These are phyloP conservation scores for Nematocida sp. DNA, from an alignment of 371 early-diverging fungal species.

Conservation along the genomic window DNA sequence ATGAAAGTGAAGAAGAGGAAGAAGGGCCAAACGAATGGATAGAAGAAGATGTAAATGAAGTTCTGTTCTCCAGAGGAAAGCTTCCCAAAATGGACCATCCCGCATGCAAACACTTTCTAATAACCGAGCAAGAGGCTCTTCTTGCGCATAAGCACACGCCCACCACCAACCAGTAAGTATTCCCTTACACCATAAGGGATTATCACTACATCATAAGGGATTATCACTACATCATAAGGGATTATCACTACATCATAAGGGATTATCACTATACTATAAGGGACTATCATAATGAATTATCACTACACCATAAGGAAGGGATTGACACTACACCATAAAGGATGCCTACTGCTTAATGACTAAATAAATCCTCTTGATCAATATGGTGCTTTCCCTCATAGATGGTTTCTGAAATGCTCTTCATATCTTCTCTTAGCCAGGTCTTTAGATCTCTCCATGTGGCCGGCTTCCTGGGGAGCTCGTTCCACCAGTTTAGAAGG, in stretches of 20 bases:
- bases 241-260: neutral
- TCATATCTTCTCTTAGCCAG: neutral
- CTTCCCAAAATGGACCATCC: conserved; percentile 47
- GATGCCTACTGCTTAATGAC: neutral
- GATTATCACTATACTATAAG: too few relatives aligned
- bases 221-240: too few relatives aligned
- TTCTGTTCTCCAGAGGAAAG: conserved; percentile 33
- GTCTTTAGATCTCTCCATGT: neutral
- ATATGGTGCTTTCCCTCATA: too few relatives aligned
- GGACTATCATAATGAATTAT: too few relatives aligned
- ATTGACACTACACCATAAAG: neutral
- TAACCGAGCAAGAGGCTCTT: too few relatives aligned
- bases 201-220: too few relatives aligned
- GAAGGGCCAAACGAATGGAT: conserved; percentile 38
- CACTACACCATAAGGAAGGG: too few relatives aligned
- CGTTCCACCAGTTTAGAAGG: neutral
- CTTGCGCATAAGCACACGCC: too few relatives aligned
- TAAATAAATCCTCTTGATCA: neutral
- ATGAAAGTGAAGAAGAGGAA: conserved; percentile 46
- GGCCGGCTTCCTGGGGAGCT: neutral
- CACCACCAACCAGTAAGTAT: too few relatives aligned
- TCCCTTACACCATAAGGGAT: too few relatives aligned
- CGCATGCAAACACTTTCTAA: neutral
- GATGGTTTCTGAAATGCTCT: neutral
- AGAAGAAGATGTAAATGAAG: conserved; percentile 39